phyloP scores from a whole-genome alignment of 2,329 filamentous ascomycete genomes.

The Colletotrichum echinochloae region DNA sequence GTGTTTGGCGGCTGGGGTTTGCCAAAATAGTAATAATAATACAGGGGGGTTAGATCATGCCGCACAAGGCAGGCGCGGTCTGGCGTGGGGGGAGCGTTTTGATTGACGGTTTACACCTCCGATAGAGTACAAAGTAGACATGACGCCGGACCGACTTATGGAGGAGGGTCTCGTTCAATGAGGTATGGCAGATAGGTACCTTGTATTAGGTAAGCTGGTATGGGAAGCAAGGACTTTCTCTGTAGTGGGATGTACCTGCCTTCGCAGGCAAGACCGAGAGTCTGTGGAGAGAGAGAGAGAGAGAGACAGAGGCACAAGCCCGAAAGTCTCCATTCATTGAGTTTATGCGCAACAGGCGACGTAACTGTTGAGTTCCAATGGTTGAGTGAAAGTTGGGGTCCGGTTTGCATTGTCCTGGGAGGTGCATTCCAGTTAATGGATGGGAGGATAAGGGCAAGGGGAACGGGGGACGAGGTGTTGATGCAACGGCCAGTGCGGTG shows the following conservation, averaged over 20 bases:
- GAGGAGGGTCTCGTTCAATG: background rate
- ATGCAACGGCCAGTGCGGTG: conserved; percentile 8
- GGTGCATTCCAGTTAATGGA: conserved; percentile 4
- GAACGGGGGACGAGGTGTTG: background rate
- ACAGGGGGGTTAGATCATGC: background rate
- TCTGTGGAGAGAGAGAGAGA: background rate
- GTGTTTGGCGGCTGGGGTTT: background rate
- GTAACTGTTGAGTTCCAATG: conserved; percentile 36
- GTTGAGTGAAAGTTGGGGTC: conserved; percentile 27
- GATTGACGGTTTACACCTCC: background rate
- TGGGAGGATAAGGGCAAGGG: background rate
- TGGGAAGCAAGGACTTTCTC: background rate
- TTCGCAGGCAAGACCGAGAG: conserved; percentile 17
- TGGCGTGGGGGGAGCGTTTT: conserved; percentile 31
- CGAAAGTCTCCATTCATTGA: conserved; percentile 8
- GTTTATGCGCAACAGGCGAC: conserved; percentile 26
- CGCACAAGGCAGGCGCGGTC: conserved; percentile 5
- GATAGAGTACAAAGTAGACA: background rate
- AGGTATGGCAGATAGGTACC: background rate
- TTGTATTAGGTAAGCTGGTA: conserved; percentile 1
- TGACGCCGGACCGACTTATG: background rate
- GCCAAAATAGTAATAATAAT: background rate
- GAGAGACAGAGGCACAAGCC: too few relatives aligned
- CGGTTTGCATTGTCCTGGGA: background rate
- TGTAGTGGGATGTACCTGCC: conserved; percentile 28